Percentiles rank a stretch among this genome's conserved stretches.
Conservation (phyloP, 805 yeast genomes). For the Ogataea neopini region DNA sequence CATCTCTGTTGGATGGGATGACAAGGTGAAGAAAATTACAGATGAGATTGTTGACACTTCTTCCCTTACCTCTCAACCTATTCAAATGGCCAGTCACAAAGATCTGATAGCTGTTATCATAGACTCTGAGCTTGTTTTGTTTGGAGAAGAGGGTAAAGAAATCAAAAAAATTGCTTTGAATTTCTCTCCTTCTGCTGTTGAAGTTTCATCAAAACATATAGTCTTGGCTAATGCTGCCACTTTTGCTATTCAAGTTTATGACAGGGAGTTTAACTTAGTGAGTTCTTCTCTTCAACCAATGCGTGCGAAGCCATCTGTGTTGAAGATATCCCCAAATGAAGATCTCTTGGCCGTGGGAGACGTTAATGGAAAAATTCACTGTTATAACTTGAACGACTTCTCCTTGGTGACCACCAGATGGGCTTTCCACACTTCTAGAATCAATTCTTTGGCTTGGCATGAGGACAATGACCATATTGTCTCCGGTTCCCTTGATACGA, state of each 20-base stretch:
- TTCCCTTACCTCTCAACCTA: constrained; percentile 50
- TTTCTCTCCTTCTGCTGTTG: constrained; percentile 48
- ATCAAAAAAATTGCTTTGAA: constrained; percentile 33
- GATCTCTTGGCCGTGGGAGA: constrained; percentile 82
- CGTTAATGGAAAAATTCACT: constrained; percentile 78
- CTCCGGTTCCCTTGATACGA: constrained; percentile 83
- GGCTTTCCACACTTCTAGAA: constrained; percentile 90
- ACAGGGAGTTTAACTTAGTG: constrained; percentile 19
- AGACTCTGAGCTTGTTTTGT: constrained; percentile 41
- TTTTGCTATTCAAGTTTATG: constrained; percentile 43
- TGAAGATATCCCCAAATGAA: constrained; percentile 72
- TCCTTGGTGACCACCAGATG: constrained; percentile 79
- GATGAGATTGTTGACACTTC: constrained; percentile 29
- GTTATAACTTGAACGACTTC: constrained; percentile 58
- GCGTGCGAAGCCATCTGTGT: constrained; percentile 62
- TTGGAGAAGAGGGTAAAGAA: constrained; percentile 34
- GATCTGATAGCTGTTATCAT: constrained; percentile 45
- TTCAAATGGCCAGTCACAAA: constrained; percentile 40
- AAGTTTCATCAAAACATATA: constrained; percentile 42
- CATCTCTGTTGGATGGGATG: constrained; percentile 80
- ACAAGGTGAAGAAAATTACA: constrained; percentile 50
- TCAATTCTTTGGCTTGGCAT: constrained; percentile 79
- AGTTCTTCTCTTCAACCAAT: constrained; percentile 37
- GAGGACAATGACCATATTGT: constrained; percentile 69
- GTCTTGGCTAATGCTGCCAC: constrained; percentile 51